Evolutionary conservation across 2,329 filamentous ascomycete species (phyloP), one percentile per base, ranked within the genome.

Genomic region (Chaetomium sp.): DNA sequence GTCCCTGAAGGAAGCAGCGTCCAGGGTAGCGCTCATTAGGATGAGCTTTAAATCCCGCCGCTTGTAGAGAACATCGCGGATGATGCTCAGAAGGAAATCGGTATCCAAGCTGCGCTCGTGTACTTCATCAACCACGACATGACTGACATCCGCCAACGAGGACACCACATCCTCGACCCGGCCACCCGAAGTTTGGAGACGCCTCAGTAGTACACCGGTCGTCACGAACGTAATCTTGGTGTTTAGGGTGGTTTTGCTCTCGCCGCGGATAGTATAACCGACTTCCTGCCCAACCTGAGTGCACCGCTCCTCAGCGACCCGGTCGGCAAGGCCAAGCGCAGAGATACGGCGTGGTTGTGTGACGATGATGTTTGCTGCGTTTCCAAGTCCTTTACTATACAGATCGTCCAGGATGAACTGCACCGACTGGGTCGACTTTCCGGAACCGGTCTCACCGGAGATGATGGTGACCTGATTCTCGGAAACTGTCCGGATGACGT

Each of bases 201-300:
- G 88, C 67, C 95, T 84, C 21, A 99, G 83, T 45, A 99, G 81
- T 2, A 99, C 93, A 86, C 94, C 94, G 10, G 94, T 97, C 0
- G 94, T 99, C 67, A 97, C 91, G 74, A 98, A 98, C 0, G 91
- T 97, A 72, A 98, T 96, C 76, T 90, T 94, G 0, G 95, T 98
- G 53, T 86, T 82, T 19, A 79, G 79, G 65, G 86, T 90, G 49
- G 87, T 83, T 71, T 90, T 93, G 38, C 90, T 94, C 75, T 98
- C 94, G 68, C 94, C 94, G 67, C 94, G 88, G 71, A 99, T 97
- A 7, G 89, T 86, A 74, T 96, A 98, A 6, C 94, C 94, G 42
- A 98, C 88, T 76, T 98, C 94, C 57, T 92, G 88, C 4, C 95
- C 94, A 12, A 97, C 89, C 38, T 79, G 81, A 9, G 85, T 87